Percentiles rank a stretch among this genome's conserved stretches.
Conservation (phyloP, 2,329 filamentous ascomycete genomes). For the Clarireedia homoeocarpa region DNA sequence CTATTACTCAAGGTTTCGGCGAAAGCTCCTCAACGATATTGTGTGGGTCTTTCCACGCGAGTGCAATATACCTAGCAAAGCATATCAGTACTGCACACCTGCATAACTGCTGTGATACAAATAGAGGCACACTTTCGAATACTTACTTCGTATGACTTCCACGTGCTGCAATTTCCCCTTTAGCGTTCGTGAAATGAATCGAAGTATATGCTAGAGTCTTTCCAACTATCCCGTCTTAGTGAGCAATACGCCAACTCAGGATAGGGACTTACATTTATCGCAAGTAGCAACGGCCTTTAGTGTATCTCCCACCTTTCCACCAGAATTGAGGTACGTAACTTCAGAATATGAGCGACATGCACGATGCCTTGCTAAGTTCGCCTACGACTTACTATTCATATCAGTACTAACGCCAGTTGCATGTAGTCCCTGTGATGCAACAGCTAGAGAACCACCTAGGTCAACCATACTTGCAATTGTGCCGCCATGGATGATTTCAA, state of each 20-base stretch:
- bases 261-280: constrained; percentile 45
- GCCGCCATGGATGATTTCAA: constrained; percentile 70
- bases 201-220: constrained; percentile 55
- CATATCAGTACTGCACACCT: not conserved
- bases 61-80: constrained; percentile 28
- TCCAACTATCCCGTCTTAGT: constrained; percentile 40
- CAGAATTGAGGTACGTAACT: constrained; percentile 57
- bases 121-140: not conserved
- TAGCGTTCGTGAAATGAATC: constrained; percentile 49
- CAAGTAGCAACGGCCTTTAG: constrained; percentile 49
- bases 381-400: constrained; percentile 42
- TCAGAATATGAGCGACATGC: not conserved
- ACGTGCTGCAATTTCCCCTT: constrained; percentile 51
- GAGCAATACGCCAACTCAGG: not conserved
- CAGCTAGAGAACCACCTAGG: constrained; percentile 55
- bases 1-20: constrained; percentile 13
- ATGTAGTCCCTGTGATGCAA: constrained; percentile 56
- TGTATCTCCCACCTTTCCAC: constrained; percentile 48
- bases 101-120: not conserved
- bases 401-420: constrained; percentile 59
- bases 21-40: constrained; percentile 29
- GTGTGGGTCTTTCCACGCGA: constrained; percentile 29
- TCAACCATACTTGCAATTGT: constrained; percentile 71
- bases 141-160: constrained; percentile 59
- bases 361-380: not conserved